Base-by-base conservation (phyloP, 2,329 filamentous ascomycete species). In the Xylariales sp. region DNA sequence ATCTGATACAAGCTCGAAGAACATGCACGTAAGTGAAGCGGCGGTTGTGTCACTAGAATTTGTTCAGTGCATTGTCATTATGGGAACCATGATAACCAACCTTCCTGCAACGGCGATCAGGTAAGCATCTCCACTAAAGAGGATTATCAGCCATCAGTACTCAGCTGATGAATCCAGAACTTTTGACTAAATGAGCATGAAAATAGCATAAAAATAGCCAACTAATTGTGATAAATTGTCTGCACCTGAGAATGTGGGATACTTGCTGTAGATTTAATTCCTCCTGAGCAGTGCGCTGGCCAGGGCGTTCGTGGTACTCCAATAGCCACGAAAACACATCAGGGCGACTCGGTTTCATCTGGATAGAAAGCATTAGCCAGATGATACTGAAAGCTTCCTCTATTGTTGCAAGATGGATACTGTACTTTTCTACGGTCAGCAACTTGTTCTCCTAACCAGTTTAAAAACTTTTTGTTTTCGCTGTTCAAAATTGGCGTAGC, bases 31-130 rank as follows among this genome's bases (percentile, higher is more conserved):
- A 14, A 50, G 4, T 59, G 66, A 63, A 5, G 64, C 70, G 5
- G 65, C 66, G n/a, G 67, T 70, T 0, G 69, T 72, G 41, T 72
- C 69, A 23, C 64, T 67, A 25, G 3, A 11, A 12, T 8, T 11
- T 7, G 21, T 5, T 38, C 15, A 7, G 33, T 29, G 17, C 15
- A 2, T 28, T 24, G n/a, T 43, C 38, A 13, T 25, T 33, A 16
- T 15, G 20, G 13, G 11, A 13, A 29, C 25, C n/a, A 20, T 15
- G n/a, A 30, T 28, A 12, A 14, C 43, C 29, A 40, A 57, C 56
- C 57, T 60, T 32, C 59, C 59, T 6, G 57, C 59, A 3, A 60
- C 49, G 0, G 54, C 46, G 17, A 60, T 56, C 0, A 60, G 40
- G n/a, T 52, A 42, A 4, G 51, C 51, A 19, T 61, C 59, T 3